phyloP scores from a whole-genome alignment of 805 yeast genomes.

The Wickerhamiella lipophila region DNA sequence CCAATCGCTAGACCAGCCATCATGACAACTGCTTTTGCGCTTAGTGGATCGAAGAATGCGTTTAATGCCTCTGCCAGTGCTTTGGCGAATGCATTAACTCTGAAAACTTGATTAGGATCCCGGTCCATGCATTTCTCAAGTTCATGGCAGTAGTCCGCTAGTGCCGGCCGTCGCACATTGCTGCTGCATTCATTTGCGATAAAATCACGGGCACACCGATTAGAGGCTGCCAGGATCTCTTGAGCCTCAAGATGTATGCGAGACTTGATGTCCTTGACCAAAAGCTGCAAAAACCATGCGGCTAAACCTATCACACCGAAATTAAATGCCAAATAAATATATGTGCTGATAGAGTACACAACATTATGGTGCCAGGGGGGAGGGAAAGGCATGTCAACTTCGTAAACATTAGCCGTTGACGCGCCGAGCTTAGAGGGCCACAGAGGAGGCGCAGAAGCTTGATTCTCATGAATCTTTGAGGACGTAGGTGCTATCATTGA shows the following conservation, averaged over 20 bases:
- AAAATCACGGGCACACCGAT: slow-evolving; percentile 55
- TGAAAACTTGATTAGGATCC: slow-evolving; percentile 53
- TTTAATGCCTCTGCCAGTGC: slow-evolving; percentile 67
- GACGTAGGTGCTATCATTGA: not conserved
- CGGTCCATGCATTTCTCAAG: slow-evolving; percentile 74
- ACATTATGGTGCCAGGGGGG: slow-evolving; percentile 24
- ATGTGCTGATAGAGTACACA: slow-evolving; percentile 49
- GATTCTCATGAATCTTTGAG: not conserved
- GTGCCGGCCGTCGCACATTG: slow-evolving; percentile 54
- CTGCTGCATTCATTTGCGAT: slow-evolving; percentile 50
- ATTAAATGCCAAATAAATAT: slow-evolving; percentile 53
- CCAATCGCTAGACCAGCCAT: slow-evolving; percentile 9
- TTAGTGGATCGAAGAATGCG: slow-evolving; percentile 55
- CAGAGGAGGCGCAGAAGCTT: not conserved
- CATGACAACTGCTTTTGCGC: slow-evolving; percentile 25
- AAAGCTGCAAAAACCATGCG: slow-evolving; percentile 39
- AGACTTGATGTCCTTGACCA: slow-evolving; percentile 53
- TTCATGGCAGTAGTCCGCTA: slow-evolving; percentile 52
- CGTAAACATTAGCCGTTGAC: slow-evolving; percentile 14
- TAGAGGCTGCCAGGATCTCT: slow-evolving; percentile 46
- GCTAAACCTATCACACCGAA: slow-evolving; percentile 35
- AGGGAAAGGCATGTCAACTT: slow-evolving; percentile 23
- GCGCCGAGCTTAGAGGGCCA: slow-evolving; percentile 21
- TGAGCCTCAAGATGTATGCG: slow-evolving; percentile 47
- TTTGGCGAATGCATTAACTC: slow-evolving; percentile 59